Base-by-base conservation (phyloP, 805 yeast species). In the Cyberlindnera petersonii region DNA sequence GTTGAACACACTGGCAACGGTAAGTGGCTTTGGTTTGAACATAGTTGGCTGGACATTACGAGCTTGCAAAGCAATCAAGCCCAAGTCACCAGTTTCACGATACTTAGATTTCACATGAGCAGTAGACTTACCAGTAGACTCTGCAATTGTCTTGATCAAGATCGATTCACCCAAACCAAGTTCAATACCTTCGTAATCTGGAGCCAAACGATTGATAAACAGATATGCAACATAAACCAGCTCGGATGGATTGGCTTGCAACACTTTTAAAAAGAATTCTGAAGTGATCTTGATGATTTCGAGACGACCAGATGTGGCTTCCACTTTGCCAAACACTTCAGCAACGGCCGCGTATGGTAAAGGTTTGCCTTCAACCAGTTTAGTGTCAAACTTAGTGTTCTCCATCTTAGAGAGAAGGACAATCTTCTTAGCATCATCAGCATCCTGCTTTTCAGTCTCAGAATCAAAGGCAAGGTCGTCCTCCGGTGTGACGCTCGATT, bases 121-220 rank as follows among this genome's bases (percentile, higher is more conserved):
- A 1, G 77, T 49, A 0, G 89, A 72, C 39, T 95, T 71, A 1
- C 98, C 98, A 14, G 95, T 89, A 35, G 95, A 77, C 55, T 86
- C 95, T 24, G 88, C 79, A 28, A 93, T 77, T 0, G 98, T 93
- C 55, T 89, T 93, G 53, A 89, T 78, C 20, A 93, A 65, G 9
- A 93, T 58, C 3, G 94, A 79, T 60, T 93, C 98, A 14, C 98
- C 98, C 3, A 93, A 70, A 0, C 98, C 98, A 19, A 93, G 68
- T 56, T 93, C 98, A 41, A 91, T 65, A 22, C 94, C 97, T 56
- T 87, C 96, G 56, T 93, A 93, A 59, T 93, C 98, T 0, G 98
- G 98, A 0, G 97, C 96, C 9, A 89, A 65, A 44, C 91, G 68
- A 58, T 91, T 91, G 57, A 91, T 88, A 63, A 85, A 84, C 14